Percentiles rank a stretch among this genome's conserved stretches.
Conservation (phyloP, 2,329 filamentous ascomycete species). For the Gaeumannomyces tritici region DNA sequence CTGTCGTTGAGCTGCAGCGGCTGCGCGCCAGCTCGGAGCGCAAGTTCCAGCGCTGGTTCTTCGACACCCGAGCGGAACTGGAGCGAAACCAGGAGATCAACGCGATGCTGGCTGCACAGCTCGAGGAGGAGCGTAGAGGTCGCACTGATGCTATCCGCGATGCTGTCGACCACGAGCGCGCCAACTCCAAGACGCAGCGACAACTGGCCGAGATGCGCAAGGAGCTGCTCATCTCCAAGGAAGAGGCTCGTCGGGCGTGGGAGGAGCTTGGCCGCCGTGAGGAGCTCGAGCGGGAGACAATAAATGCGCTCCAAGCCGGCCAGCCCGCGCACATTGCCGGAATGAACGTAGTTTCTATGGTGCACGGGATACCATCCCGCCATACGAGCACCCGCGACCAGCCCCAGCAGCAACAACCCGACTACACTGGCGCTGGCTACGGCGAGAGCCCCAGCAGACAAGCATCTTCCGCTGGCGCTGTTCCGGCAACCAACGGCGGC, state of each 20-base stretch:
- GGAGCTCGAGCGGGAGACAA: constrained; percentile 84
- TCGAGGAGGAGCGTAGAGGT: constrained; percentile 66
- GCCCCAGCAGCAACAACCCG: constrained; percentile 15
- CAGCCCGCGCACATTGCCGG: constrained; percentile 84
- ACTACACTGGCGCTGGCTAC: constrained; percentile 19
- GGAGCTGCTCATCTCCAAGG: constrained; percentile 88
- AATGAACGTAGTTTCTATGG: constrained; percentile 92
- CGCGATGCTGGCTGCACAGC: constrained; percentile 63
- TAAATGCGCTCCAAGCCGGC: constrained; percentile 74
- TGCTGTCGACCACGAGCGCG: constrained; percentile 56
- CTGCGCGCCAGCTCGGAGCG: constrained; percentile 90
- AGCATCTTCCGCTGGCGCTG: not conserved
- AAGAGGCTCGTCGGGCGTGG: constrained; percentile 92
- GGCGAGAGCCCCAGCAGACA: constrained; percentile 10
- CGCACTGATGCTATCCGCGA: constrained; percentile 58
- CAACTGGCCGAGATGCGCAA: constrained; percentile 84
- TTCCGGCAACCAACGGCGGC: constrained; percentile 20
- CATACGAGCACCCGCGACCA: constrained; percentile 33
- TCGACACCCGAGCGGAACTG: constrained; percentile 81
- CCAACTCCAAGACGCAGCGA: constrained; percentile 62
- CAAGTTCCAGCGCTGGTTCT: constrained; percentile 98
- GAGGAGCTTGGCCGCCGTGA: constrained; percentile 90
- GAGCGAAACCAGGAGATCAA: constrained; percentile 78
- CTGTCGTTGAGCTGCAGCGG: constrained; percentile 90
- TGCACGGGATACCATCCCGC: constrained; percentile 54